Base-by-base conservation (phyloP, 129 eudicot species). In the Rutidosis leptorrhynchoides region DNA sequence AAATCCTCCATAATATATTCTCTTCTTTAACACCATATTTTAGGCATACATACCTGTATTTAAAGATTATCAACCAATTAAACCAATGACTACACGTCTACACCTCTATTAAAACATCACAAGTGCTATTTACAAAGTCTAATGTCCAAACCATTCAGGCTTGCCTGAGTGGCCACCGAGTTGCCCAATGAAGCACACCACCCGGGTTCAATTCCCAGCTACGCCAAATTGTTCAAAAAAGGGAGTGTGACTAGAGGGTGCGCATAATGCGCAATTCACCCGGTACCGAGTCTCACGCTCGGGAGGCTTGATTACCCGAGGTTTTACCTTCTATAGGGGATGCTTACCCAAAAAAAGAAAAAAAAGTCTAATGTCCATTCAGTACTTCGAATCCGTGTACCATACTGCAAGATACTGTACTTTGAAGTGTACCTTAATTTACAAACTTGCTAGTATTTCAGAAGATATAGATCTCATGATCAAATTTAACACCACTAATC, bases 11-110 rank as follows among this genome's bases (percentile, higher is more conserved):
- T 74, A 62, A 67, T 84, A 82, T 71, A 73, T 82, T 73, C 83
- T 82, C 77, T 80, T 84, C 82, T 94, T 89, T 77, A 82, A 72
- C 87, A 84, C 85, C 96, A 89, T 86, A 82, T 61, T 84, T 82
- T 75, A 85, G 62, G 73, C 62, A 88, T 67, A 77, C 94, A 85
- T 81, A 59, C 87, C 79, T 12, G n/a, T 40, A 85, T 45, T 52
- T 11, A 73, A 1, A 68, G 75, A 81, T 69, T 74, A 71, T 68
- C 82, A 80, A 77, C 65, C 55, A 73, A 64, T 28, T 32, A 30
- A 51, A 51, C 16, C 64, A 54, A 63, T 20, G 46, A 24, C 64
- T 53, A 26, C 14, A 45, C 56, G 64, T 75, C 69, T n/a, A 19
- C 14, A 45, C 56, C 69, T 75, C 69, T n/a, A 19, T 24, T 25